Evolutionary conservation across 805 yeast species (phyloP), one percentile per base, ranked within the genome.

Genomic region (Starmerella khaoyaiensis): DNA sequence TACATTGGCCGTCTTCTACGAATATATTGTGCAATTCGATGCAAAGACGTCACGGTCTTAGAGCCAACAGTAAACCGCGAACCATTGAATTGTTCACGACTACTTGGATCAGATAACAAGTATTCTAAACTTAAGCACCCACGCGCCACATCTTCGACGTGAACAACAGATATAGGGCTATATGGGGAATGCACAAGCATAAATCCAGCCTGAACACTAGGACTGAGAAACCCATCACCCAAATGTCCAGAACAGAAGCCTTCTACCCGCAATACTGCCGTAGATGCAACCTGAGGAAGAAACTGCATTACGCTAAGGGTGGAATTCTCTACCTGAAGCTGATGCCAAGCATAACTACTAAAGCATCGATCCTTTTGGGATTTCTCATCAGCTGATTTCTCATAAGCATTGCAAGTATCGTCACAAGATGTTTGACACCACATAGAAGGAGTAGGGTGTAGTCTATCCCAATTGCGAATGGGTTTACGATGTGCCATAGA

Each of bases 41-140:
- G 27, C 22, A 53, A 40, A 4, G 53, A 50, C 2, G 55, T 54
- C 18, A 42, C 34, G 32, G 45, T 46, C 12, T 31, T 28, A 14
- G 47, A 44, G 14, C 44, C 44, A 2, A 54, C 37, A 3, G 50
- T 40, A 35, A 45, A 50, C 25, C 37, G 31, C 10, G 32, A 17
- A 16, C 47, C 45, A 19, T 28, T 18, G 36, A 33, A 40, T 17
- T 35, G 14, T 2, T 14, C 27, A 8, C 40, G 40, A 2, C 54
- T 41, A 2, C 32, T 36, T 17, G 53, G 53, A 35, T 51, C 53
- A 18, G 44, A 35, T 19, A 51, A 45, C 28, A 33, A 35, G 28
- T 44, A 39, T 36, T 52, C 57, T 10, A 50, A 40, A 55, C 67
- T 48, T 58, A 71, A 19, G 64, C 68, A 45, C 55, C 68, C 37